phyloP scores from a whole-genome alignment of 1,284 basidiomycete species.

The Puccinia brachypodii region DNA sequence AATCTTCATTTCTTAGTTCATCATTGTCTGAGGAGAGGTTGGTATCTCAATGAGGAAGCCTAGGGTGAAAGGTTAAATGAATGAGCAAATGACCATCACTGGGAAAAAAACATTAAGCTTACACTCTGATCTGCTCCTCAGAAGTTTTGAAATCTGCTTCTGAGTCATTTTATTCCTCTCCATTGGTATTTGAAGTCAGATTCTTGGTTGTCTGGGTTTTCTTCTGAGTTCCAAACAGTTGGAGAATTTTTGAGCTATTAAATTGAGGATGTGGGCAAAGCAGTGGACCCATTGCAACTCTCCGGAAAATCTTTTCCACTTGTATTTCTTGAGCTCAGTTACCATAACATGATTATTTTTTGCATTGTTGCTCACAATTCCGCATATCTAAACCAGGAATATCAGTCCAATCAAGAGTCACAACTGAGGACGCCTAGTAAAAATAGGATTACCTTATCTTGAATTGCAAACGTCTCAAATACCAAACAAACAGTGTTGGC shows the following conservation, averaged over 20 bases:
- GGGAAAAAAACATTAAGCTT: neutral
- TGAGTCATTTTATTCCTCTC: neutral
- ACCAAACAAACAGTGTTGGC: no score
- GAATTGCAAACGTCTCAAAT: no score
- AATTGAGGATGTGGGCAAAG: constrained; percentile 5
- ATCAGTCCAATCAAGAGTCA: no score
- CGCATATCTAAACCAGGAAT: no score
- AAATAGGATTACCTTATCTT: no score
- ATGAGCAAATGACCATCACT: neutral
- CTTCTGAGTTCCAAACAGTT: neutral
- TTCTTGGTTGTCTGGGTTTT: neutral
- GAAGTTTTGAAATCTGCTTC: no score
- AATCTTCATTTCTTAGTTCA: neutral
- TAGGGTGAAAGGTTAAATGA: neutral
- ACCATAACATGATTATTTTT: no score
- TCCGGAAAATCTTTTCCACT: no score
- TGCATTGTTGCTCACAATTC: no score
- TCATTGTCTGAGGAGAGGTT: neutral
- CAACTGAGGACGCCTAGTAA: no score
- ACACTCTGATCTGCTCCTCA: neutral
- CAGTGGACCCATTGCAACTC: constrained; percentile 1
- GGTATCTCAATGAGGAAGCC: neutral
- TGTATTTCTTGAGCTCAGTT: no score
- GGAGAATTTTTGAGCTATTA: neutral
- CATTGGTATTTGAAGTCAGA: neutral